Base-by-base conservation (phyloP, 768 basidiomycete species). In the Termitomyces sp. region DNA sequence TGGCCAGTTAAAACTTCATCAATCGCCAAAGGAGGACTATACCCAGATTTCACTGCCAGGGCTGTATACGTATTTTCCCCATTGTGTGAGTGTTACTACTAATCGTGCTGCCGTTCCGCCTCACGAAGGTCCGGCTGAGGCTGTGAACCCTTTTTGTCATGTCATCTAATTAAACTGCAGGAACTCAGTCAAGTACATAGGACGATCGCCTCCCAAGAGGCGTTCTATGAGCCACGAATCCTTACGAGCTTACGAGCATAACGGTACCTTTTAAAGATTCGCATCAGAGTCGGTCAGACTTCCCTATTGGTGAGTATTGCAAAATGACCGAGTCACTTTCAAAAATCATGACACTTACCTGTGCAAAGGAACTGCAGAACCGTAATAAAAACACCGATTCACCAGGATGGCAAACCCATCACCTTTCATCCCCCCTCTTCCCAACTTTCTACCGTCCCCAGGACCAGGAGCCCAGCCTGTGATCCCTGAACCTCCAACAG, bases 401-500 rank as follows among this genome's bases (percentile, higher is more conserved):
- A 39, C 9, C 5, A 47, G 16, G 18, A 58, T 54, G 57, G 20
- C 37, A 36, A 24, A 47, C 3, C 13, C n/a, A 2, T 34, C 31
- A n/a, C 51, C 52, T 37, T 58, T 58, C 32, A 53, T 58, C 9
- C 57, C 57, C 10, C 57, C 57, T 9, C 37, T 41, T 8, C 14
- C 37, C 2, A 8, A 5, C 5, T 4, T 20, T 48, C 4, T 6
- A 2, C 16, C 24, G 3, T 46, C 52, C 8, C 57, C 57, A 9
- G 1, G 34, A 5, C 27, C 27, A 41, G 9, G 1, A 5, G 22
- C 36, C 14, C 50, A 53, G 27, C 57, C 57, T 2, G 52, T 58
- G 4, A 58, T 58, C 9, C 57, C 57, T 20, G 57, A 58, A 4
- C 12, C 52, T 18, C 46, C 57, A 24, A 18, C 6, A 4, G 46